phyloP scores from a whole-genome alignment of 345 rosid genomes.

The Excoecaria cochinchinensis region DNA sequence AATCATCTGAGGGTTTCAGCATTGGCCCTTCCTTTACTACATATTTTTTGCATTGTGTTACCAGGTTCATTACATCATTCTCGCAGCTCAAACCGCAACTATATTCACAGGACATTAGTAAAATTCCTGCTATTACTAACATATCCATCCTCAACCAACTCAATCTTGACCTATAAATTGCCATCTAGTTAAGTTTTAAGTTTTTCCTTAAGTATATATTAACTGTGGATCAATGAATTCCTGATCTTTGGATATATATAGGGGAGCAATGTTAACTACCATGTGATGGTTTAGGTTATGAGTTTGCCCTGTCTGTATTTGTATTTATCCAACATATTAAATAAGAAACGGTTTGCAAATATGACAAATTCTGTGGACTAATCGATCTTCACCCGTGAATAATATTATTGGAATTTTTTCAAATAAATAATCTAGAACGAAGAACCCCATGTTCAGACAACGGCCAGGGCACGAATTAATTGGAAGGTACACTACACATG shows the following conservation, averaged over 20 bases:
- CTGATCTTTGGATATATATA: no score
- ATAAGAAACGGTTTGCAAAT: no score
- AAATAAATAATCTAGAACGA: background rate
- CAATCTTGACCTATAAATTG: background rate
- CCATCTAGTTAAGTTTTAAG: background rate
- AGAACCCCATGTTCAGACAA: background rate
- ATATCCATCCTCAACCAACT: background rate
- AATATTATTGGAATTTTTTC: background rate
- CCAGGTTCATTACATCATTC: background rate
- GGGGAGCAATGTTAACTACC: no score
- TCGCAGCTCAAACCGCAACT: background rate
- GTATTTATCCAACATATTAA: background rate
- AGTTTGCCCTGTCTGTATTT: no score
- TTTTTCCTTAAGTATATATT: no score
- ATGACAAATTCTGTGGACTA: no score
- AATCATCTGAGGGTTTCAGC: conserved; percentile 15
- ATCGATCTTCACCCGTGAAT: background rate
- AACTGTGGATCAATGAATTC: no score
- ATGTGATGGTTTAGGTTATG: no score
- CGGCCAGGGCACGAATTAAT: no score
- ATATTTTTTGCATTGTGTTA: background rate
- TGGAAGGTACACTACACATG: background rate
- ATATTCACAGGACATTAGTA: background rate
- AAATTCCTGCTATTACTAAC: background rate
- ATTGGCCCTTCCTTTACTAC: conserved; percentile 4